Conservation (phyloP, 2,329 filamentous ascomycete genomes). For the Hortaea sp. region DNA sequence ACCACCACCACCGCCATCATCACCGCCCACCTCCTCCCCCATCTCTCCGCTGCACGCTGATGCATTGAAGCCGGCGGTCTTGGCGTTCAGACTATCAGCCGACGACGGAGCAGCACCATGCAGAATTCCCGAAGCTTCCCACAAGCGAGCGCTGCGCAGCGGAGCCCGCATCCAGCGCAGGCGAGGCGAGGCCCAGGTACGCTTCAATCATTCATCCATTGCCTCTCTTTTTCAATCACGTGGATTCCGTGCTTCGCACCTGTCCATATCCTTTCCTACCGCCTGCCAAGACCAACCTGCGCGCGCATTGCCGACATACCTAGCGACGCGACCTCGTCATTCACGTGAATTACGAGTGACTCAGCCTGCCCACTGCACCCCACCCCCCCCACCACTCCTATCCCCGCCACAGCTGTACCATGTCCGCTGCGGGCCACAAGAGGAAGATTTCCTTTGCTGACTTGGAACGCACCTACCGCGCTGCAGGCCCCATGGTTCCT, state of each 20-base stretch:
- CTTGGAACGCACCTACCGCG: conserved; percentile 35
- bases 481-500: conserved; percentile 33
- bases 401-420: not conserved
- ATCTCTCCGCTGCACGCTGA: not conserved
- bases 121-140: conserved; percentile 39
- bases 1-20: not conserved
- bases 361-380: not conserved
- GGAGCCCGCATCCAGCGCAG: conserved; percentile 17
- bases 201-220: not conserved
- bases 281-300: not conserved
- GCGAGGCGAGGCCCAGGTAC: conserved; percentile 36
- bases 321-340: not conserved
- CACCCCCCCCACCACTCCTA: not conserved
- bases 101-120: conserved; percentile 25
- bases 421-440: conserved; percentile 3
- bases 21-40: not conserved
- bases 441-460: conserved; percentile 40
- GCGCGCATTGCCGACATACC: not conserved
- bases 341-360: not conserved
- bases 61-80: conserved; percentile 1
- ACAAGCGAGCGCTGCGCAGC: conserved; percentile 19
- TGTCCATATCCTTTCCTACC: no score
- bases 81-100: conserved; percentile 3
- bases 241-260: no score
- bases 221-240: no score